phyloP scores from a whole-genome alignment of 371 early-diverging fungal genomes.

The Mortierella sp. region DNA sequence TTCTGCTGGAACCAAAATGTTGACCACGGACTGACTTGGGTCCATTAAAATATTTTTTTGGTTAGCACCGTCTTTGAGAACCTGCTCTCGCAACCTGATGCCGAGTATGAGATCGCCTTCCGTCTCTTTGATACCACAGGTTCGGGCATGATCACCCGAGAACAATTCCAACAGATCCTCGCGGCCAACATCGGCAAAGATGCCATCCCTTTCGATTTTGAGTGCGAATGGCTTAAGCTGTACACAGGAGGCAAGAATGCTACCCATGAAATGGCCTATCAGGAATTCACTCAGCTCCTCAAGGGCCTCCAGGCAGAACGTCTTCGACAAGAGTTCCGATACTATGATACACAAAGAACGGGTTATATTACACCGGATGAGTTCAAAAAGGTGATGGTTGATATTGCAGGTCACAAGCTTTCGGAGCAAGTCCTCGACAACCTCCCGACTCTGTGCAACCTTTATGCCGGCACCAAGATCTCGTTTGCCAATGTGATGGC shows the following conservation, averaged over 20 bases:
- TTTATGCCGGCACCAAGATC: slow-evolving; percentile 68
- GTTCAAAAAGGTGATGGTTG: slow-evolving; percentile 74
- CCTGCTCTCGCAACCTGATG: slow-evolving; percentile 80
- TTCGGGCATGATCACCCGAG: slow-evolving; percentile 72
- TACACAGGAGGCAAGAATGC: slow-evolving; percentile 73
- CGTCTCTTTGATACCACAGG: slow-evolving; percentile 74
- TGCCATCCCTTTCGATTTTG: slow-evolving; percentile 77
- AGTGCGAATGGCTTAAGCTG: slow-evolving; percentile 79
- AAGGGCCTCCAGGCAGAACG: slow-evolving; percentile 84
- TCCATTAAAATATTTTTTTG: too few species aligned
- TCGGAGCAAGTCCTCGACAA: slow-evolving; percentile 77
- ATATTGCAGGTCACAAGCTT: slow-evolving; percentile 76
- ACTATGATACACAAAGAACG: slow-evolving; percentile 72
- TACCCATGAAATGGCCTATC: slow-evolving; percentile 70
- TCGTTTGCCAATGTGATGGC: slow-evolving; percentile 75
- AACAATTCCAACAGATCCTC: slow-evolving; percentile 77
- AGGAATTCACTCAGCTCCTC: slow-evolving; percentile 85
- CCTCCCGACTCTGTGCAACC: slow-evolving; percentile 73
- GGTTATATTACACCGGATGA: slow-evolving; percentile 76
- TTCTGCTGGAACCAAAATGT: too few species aligned
- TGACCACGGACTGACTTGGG: too few species aligned
- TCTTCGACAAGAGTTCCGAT: slow-evolving; percentile 82
- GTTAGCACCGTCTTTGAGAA: slow-evolving; percentile 69
- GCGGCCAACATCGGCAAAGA: slow-evolving; percentile 66
- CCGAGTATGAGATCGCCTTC: slow-evolving; percentile 87